Conservation (phyloP, 306 rosid species). For the Glycine latifolia region DNA sequence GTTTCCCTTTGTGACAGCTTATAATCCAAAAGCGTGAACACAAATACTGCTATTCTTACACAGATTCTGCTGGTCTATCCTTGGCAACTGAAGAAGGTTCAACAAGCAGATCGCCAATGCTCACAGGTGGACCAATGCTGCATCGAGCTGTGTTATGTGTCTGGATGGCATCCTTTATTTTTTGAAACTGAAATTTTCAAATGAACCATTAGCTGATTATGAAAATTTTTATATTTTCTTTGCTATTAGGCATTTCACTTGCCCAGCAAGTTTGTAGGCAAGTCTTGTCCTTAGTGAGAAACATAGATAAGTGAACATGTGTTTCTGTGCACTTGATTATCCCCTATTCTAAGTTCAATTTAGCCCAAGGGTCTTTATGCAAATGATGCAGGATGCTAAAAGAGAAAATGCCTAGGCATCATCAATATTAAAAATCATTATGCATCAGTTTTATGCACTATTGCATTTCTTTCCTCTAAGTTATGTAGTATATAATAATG, state of each 20-base stretch:
- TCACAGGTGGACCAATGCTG: conserved; percentile 93
- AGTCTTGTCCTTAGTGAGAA: conserved; percentile 7
- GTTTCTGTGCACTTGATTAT: conserved; percentile 14
- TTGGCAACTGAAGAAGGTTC: conserved; percentile 31
- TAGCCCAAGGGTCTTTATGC: background rate
- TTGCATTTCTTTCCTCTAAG: background rate
- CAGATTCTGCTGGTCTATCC: conserved; percentile 64
- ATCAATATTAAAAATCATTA: background rate
- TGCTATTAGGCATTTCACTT: conserved; percentile 12
- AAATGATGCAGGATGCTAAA: conserved; percentile 23
- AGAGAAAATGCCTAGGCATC: background rate
- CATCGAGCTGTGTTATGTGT: conserved; percentile 93
- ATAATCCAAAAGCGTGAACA: background rate
- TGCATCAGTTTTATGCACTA: conserved; percentile 3
- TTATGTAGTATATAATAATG: background rate
- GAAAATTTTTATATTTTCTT: conserved; percentile 33
- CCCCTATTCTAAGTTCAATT: background rate
- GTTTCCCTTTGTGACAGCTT: conserved; percentile 26
- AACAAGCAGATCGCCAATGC: conserved; percentile 68
- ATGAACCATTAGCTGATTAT: conserved; percentile 27
- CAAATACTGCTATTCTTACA: conserved; percentile 43
- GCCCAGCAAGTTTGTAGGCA: background rate
- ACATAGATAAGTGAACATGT: conserved; percentile 14
- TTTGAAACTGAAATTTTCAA: conserved; percentile 81
- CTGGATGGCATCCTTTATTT: conserved; percentile 88